Percentiles rank a stretch among this genome's conserved stretches.
Conservation (phyloP, 306 rosid genomes). For the Begonia peltatifolia region DNA sequence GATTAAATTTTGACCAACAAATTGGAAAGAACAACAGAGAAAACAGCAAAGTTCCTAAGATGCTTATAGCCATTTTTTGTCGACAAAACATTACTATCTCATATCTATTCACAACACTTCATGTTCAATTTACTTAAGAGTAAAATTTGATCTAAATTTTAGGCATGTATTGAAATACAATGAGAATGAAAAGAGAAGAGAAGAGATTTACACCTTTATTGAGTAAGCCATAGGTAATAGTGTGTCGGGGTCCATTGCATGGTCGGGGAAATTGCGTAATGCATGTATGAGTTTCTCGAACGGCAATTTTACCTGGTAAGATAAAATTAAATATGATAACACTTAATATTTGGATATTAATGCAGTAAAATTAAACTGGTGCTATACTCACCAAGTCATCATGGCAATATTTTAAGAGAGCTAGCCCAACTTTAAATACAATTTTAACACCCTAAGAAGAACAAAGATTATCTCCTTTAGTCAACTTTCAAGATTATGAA, state of each 20-base stretch:
- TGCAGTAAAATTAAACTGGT: not conserved
- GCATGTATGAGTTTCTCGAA: constrained; percentile 91
- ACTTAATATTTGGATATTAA: constrained; percentile 14
- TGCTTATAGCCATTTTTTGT: not conserved
- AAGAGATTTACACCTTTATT: constrained; percentile 43
- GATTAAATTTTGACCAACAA: not conserved
- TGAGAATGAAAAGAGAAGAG: constrained; percentile 5
- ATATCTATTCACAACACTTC: too few relatives aligned
- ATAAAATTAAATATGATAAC: constrained; percentile 1
- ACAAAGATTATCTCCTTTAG: constrained; percentile 10
- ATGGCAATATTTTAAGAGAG: constrained; percentile 81
- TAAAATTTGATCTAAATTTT: not conserved
- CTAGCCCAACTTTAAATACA: constrained; percentile 89
- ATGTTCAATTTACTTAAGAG: too few relatives aligned
- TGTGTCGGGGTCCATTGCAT: constrained; percentile 84
- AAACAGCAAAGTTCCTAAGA: too few relatives aligned
- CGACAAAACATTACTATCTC: too few relatives aligned
- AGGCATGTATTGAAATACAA: not conserved
- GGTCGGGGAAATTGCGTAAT: constrained; percentile 81
- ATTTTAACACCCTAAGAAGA: constrained; percentile 74
- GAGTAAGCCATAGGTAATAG: constrained; percentile 87
- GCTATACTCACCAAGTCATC: constrained; percentile 80
- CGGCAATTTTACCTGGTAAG: constrained; percentile 66
- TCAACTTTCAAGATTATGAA: constrained; percentile 7
- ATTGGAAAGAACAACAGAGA: not conserved